Base-by-base conservation (phyloP, 257 asterid species). In the Solanum corneliomulleri region DNA sequence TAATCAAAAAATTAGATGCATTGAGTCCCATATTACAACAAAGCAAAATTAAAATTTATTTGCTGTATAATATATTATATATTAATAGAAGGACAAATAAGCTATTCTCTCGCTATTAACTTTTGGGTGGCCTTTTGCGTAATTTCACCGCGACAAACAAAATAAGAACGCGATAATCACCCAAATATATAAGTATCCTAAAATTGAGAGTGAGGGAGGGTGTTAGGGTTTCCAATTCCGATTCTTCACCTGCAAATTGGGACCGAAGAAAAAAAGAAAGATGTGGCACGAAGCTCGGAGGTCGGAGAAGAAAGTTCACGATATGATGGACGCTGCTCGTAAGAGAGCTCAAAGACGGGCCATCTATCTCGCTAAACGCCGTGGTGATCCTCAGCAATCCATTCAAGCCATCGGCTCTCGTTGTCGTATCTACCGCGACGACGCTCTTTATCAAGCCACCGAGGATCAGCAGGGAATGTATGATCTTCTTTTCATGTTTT, bases 311-410 rank as follows among this genome's bases (percentile, higher is more conserved):
- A 97, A 97, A 91, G 99, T 97, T 82, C 99, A 97, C 91, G 99
- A 95, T 89, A 95, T 97, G 99, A 97, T 97, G 99, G 99, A 97
- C 90, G 99, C 99, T 37, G 99, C 99, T 78, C 96, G 99, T 77
- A 97, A 97, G 91, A 92, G 99, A 88, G 99, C 99, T 16, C 99
- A 97, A 93, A 94, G 99, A 25, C 96, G 99, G 21, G 98, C 99
- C 86, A 86, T 97, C 49, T 95, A 90, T 88, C 94, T 97, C 56
- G 99, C 99, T 29, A 97, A 97, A 93, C 92, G 99, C 82, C 98
- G 99, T 56, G 99, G 99, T 64, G 98, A 97, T 68, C 99, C 99
- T 37, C 98, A 92, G 87, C 99, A 97, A 89, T 94, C 96, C 18
- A 97, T 97, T 88, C 97, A 94, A 88, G 98, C 98, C 80, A 91